Percentiles rank a stretch among this genome's conserved stretches.
These are phyloP conservation scores for Brasenia schreberi DNA, from an alignment of 164 flowering plant species.

Conservation along the genomic window DNA sequence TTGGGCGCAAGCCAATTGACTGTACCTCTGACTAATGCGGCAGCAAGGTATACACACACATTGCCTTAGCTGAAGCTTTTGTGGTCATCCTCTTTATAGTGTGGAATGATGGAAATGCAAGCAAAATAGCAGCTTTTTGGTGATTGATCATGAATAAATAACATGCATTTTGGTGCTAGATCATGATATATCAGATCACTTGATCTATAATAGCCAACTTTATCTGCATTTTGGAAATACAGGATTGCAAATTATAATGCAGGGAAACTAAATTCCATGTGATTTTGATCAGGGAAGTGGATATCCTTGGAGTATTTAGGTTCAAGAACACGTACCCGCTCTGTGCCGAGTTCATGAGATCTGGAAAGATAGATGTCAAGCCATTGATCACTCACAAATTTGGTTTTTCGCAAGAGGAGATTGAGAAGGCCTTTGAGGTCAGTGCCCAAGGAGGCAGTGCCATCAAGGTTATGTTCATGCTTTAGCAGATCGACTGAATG, in stretches of 20 bases:
- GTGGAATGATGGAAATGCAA: too few species aligned
- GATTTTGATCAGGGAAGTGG: constrained; percentile 56
- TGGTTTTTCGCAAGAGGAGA: constrained; percentile 82
- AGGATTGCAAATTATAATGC: background rate
- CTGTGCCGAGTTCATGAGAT: constrained; percentile 70
- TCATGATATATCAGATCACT: too few species aligned
- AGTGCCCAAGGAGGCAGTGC: constrained; percentile 87
- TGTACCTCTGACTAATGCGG: constrained; percentile 77
- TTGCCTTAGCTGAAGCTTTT: too few species aligned
- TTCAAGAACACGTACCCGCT: constrained; percentile 97
- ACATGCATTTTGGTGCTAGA: too few species aligned
- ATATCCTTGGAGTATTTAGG: constrained; percentile 71
- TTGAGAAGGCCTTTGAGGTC: constrained; percentile 92
- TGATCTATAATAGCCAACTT: background rate
- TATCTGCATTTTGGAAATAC: too few species aligned
- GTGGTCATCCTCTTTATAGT: too few species aligned
- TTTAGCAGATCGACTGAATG: constrained; percentile 15
- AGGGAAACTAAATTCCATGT: too few species aligned
- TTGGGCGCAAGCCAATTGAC: constrained; percentile 59
- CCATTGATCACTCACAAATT: constrained; percentile 93
- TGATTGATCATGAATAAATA: too few species aligned
- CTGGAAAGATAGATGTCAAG: constrained; percentile 95
- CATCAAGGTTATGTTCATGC: constrained; percentile 95
- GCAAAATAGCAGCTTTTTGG: too few species aligned
- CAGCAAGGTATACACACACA: constrained; percentile 50